phyloP scores from a whole-genome alignment of 495 filamentous ascomycete species.

The Penicillium bialowiezense region DNA sequence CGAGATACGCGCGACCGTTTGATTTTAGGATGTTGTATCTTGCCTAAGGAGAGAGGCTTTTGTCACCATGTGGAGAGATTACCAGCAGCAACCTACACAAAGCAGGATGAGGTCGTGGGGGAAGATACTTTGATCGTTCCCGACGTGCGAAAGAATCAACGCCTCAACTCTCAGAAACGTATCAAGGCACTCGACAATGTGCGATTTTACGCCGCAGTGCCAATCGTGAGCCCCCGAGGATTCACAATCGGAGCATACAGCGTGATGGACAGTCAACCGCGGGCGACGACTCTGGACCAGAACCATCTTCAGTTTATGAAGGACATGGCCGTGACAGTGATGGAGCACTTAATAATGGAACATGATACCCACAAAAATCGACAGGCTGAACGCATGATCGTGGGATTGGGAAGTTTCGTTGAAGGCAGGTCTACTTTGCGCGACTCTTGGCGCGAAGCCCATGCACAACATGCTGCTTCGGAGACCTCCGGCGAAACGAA shows the following conservation, averaged over 20 bases:
- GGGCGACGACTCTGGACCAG: conserved; percentile 13
- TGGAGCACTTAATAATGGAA: conserved; percentile 21
- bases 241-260: conserved; percentile 60
- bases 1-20: conserved; percentile 29
- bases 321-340: conserved; percentile 28
- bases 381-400: conserved; percentile 27
- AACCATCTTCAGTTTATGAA: conserved; percentile 27
- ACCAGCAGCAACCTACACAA: background rate
- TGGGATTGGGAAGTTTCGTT: conserved; percentile 31
- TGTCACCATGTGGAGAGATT: conserved; percentile 39
- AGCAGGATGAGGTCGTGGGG: conserved; percentile 18
- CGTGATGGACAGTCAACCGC: conserved; percentile 50
- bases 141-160: conserved; percentile 23
- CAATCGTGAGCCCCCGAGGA: conserved; percentile 54
- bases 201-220: conserved; percentile 59
- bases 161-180: conserved; percentile 25
- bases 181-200: conserved; percentile 28
- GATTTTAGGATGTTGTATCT: conserved; percentile 38
- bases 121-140: conserved; percentile 17
- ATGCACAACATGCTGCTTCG: conserved; percentile 9
- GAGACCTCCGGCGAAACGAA: conserved; percentile 7
- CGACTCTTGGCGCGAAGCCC: conserved; percentile 19
- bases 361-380: background rate
- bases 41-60: conserved; percentile 41
- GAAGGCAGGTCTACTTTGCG: conserved; percentile 27